Percentiles rank a stretch among this genome's conserved stretches.
phyloP scores from a whole-genome alignment of 257 asterid genomes.

The Penstemon eatonii region DNA sequence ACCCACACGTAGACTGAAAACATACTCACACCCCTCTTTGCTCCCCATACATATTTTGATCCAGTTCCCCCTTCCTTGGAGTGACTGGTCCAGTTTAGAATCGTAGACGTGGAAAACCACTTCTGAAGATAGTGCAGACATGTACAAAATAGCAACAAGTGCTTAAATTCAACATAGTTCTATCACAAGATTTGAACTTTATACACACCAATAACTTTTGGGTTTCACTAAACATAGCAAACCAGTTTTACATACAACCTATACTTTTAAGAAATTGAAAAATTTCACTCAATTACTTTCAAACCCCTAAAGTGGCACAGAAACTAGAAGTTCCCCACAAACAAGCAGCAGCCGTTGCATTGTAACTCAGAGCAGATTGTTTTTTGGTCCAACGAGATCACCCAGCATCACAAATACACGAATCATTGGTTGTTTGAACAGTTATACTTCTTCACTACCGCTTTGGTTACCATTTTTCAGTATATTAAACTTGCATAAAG shows the following conservation, averaged over 20 bases:
- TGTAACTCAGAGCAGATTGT: slow-evolving; percentile 16
- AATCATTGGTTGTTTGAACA: neutral
- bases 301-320: neutral
- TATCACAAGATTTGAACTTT: neutral
- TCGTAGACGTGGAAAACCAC: no score
- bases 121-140: no score
- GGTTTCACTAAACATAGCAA: slow-evolving; percentile 11
- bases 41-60: no score
- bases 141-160: slow-evolving; percentile 5
- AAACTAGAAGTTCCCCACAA: slow-evolving; percentile 26
- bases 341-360: slow-evolving; percentile 16
- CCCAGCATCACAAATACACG: neutral
- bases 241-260: neutral
- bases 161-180: neutral
- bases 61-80: no score
- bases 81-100: neutral
- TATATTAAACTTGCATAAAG: slow-evolving; percentile 82
- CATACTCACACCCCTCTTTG: no score
- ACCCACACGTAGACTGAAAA: no score
- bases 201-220: neutral
- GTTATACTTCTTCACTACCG: slow-evolving; percentile 66
- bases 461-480: slow-evolving; percentile 68
- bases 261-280: slow-evolving; percentile 1
- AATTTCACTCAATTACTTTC: neutral
- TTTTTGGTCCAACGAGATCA: slow-evolving; percentile 2